Base-by-base conservation (phyloP, 2,329 filamentous ascomycete species). In the Xylariaceae sp. region DNA sequence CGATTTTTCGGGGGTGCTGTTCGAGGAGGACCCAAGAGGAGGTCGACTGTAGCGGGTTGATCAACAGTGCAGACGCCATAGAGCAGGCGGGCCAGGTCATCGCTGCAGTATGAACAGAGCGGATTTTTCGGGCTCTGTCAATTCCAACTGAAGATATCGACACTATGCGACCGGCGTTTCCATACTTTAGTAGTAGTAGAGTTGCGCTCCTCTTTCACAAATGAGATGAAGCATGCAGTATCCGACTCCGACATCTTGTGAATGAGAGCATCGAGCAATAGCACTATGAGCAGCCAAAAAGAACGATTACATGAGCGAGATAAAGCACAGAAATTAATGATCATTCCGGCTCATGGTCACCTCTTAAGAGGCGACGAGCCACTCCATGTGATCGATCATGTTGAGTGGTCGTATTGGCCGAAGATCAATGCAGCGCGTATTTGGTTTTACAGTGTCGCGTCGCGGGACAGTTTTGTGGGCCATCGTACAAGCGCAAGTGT, bases 171-270 rank as follows among this genome's bases (percentile, higher is more conserved):
- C 53, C 50, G 36, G 50, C 45, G 7, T 46, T 48, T 14, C 47
- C 49, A 7, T 50, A 47, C 36, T 34, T 58, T 50, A 10, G 45
- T 58, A 6, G 50, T 58, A 3, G 55, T 53, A 6, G 50, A 58
- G 34, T 33, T 58, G 22, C 55, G 50, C 2, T 51, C 48, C 50
- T 55, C 49, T 47, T 50, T 58, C 28, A 11, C 51, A 1, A 53
- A 53, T 31, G 45, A 55, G 41, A 53, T 55, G 13, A 39, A 44
- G 13, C 42, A 47, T 11, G 52, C 55, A 18, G 44, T 57, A 5
- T 49, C 54, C 14, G 55, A 53, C 14, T 55, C 53, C 36, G 28
- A 42, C 17, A 55, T 57, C 28, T 40, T 57, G 31, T 45, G 17
- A 53, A 53, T 33, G 31, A 47, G 31, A 39, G 12, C 33, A 52